Percentiles rank a stretch among this genome's conserved stretches.
These are phyloP conservation scores for Monosporascus sp. DNA, from an alignment of 2,329 filamentous ascomycete genomes.

Conservation along the genomic window DNA sequence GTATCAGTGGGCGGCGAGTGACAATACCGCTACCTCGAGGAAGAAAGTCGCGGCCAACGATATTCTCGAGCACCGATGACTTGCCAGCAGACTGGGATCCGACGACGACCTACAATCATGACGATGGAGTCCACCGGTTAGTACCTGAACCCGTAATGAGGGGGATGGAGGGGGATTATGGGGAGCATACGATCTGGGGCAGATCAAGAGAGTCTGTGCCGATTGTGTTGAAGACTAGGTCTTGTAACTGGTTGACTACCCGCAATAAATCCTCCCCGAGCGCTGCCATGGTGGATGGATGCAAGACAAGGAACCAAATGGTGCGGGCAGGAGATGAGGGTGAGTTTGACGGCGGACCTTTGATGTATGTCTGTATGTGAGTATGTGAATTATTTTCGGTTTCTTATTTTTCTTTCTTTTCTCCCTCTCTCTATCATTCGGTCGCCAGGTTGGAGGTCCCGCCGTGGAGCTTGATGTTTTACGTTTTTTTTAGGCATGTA, in stretches of 20 bases:
- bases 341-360: background rate
- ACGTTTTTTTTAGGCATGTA: background rate
- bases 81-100: conserved; percentile 98
- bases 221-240: conserved; percentile 99
- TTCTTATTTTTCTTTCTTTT: background rate
- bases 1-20: conserved; percentile 85
- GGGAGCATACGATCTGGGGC: conserved; percentile 81
- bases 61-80: conserved; percentile 97
- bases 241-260: conserved; percentile 97
- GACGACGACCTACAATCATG: conserved; percentile 73
- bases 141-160: conserved; percentile 5
- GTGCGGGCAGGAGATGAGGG: background rate
- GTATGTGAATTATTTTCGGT: background rate
- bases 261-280: conserved; percentile 92
- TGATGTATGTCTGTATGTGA: background rate
- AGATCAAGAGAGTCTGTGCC: conserved; percentile 97
- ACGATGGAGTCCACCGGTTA: conserved; percentile 6
- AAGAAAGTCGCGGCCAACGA: conserved; percentile 94
- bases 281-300: conserved; percentile 65
- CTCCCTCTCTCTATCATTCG: background rate
- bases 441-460: background rate
- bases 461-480: background rate
- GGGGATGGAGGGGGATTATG: conserved; percentile 11
- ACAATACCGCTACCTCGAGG: conserved; percentile 96
- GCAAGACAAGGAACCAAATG: background rate